Percentiles rank a stretch among this genome's conserved stretches.
These are phyloP conservation scores for Aspergillus sclerotioniger DNA, from an alignment of 495 filamentous ascomycete genomes.

Conservation along the genomic window DNA sequence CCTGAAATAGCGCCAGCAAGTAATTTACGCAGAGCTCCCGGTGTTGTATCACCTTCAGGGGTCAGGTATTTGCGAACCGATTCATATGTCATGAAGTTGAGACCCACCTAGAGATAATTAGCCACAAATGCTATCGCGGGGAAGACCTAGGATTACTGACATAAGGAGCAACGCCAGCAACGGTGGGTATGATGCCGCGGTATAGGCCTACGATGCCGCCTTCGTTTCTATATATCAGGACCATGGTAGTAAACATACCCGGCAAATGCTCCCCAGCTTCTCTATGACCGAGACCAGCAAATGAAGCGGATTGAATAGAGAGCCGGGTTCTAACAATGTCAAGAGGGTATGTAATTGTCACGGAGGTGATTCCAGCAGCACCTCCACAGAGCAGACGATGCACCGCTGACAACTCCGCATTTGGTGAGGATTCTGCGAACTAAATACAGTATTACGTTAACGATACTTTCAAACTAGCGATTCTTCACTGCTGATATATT, in stretches of 20 bases:
- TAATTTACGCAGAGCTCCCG: conserved; percentile 74
- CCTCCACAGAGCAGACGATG: conserved; percentile 81
- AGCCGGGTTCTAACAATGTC: conserved; percentile 95
- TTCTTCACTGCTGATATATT: too few relatives aligned
- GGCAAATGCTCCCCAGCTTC: conserved; percentile 61
- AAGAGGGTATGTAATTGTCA: conserved; percentile 76
- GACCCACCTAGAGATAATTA: conserved; percentile 63
- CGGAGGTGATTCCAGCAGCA: conserved; percentile 89
- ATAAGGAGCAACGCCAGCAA: conserved; percentile 94
- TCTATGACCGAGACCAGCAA: conserved; percentile 63
- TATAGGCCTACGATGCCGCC: conserved; percentile 83
- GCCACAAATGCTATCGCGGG: conserved; percentile 18
- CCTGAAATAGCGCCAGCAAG: conserved; percentile 87
- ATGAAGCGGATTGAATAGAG: conserved; percentile 95
- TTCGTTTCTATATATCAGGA: conserved; percentile 83
- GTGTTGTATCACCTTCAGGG: conserved; percentile 82
- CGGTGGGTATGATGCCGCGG: conserved; percentile 87
- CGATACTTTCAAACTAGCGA: too few relatives aligned
- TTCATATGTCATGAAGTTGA: conserved; percentile 99
- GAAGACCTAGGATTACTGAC: conserved; percentile 50
- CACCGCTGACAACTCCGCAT: conserved; percentile 63
- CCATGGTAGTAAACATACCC: conserved; percentile 88
- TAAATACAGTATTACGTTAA: conserved; percentile 26
- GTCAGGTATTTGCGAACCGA: conserved; percentile 80
- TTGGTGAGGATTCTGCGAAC: conserved; percentile 72